phyloP scores from a whole-genome alignment of 495 filamentous ascomycete species.

The Penicillium fimorum region DNA sequence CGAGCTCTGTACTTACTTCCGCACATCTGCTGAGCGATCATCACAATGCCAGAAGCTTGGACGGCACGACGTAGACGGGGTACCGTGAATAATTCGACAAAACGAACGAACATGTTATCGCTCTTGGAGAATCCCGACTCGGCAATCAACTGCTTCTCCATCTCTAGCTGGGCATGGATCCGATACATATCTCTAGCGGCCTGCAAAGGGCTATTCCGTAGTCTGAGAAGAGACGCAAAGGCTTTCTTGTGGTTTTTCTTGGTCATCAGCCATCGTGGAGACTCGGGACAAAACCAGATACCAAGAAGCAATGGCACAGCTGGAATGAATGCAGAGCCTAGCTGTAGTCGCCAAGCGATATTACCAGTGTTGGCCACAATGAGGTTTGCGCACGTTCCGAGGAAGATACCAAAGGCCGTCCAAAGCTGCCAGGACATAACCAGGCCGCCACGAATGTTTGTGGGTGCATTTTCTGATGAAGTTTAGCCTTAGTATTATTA shows the following conservation, averaged over 20 bases:
- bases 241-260: slow-evolving; percentile 63
- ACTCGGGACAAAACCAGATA: slow-evolving; percentile 66
- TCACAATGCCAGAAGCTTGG: slow-evolving; percentile 56
- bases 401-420: slow-evolving; percentile 79
- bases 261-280: slow-evolving; percentile 56
- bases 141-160: slow-evolving; percentile 34
- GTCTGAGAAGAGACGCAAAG: slow-evolving; percentile 56
- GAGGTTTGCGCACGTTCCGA: slow-evolving; percentile 70
- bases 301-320: slow-evolving; percentile 63
- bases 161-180: slow-evolving; percentile 59
- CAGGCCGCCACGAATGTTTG: slow-evolving; percentile 71
- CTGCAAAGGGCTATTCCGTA: slow-evolving; percentile 65
- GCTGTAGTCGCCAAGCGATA: slow-evolving; percentile 73
- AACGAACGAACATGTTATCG: slow-evolving; percentile 45
- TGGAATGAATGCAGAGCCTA: slow-evolving; percentile 77
- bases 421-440: slow-evolving; percentile 87
- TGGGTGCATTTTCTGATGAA: slow-evolving; percentile 62
- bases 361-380: slow-evolving; percentile 54
- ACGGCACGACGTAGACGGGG: slow-evolving; percentile 58
- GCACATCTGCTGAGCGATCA: slow-evolving; percentile 85
- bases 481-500: background rate
- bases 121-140: slow-evolving; percentile 19
- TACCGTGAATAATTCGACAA: slow-evolving; percentile 56
- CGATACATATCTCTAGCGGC: slow-evolving; percentile 76
- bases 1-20: slow-evolving; percentile 46